Percentiles rank a stretch among this genome's conserved stretches.
Conservation (phyloP, 2,329 filamentous ascomycete genomes). For the Xylariales sp. region DNA sequence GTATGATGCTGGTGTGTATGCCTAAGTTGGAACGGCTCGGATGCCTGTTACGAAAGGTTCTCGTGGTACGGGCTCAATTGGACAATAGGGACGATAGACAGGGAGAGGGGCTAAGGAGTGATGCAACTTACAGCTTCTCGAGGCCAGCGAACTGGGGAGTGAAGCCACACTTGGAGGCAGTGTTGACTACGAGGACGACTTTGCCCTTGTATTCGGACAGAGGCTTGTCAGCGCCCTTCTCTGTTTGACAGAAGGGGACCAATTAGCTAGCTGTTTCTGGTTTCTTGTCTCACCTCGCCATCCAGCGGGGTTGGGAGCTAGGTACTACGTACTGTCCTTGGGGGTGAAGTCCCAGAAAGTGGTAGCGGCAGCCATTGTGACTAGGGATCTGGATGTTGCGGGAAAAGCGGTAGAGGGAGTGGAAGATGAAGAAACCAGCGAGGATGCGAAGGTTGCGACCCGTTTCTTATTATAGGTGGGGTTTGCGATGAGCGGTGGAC, state of each 20-base stretch:
- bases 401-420: constrained; percentile 27
- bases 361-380: constrained; percentile 74
- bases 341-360: constrained; percentile 87
- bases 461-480: constrained; percentile 41
- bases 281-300: constrained; percentile 1
- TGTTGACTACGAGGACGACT: constrained; percentile 96
- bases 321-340: constrained; percentile 74
- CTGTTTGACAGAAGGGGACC: constrained; percentile 55
- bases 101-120: background rate
- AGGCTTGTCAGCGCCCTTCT: constrained; percentile 77
- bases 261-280: constrained; percentile 30
- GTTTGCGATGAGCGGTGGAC: constrained; percentile 39
- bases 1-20: background rate
- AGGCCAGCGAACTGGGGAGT: constrained; percentile 94
- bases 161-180: constrained; percentile 98
- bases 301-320: constrained; percentile 5
- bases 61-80: background rate
- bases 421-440: constrained; percentile 35
- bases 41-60: background rate
- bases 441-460: constrained; percentile 20
- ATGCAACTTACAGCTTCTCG: constrained; percentile 74
- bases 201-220: constrained; percentile 84
- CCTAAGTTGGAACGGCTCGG: background rate
- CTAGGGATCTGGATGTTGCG: constrained; percentile 36
- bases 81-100: background rate